Evolutionary conservation across 495 filamentous ascomycete species (phyloP).

Genomic region (Neurospora tetraspora): DNA sequence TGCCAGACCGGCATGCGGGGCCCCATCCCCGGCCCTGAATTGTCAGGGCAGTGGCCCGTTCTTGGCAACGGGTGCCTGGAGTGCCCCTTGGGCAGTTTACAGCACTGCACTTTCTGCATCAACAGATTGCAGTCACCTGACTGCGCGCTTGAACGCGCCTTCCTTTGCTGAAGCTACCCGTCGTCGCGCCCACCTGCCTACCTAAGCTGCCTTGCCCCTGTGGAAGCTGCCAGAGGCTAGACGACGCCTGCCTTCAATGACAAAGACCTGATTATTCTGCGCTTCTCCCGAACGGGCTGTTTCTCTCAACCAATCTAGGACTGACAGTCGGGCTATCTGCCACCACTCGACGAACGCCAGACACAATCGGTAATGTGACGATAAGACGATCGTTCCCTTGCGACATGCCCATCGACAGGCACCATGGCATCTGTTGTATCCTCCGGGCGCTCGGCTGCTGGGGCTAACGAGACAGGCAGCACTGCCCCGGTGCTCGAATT

Average conservation of each 20-base stretch:
- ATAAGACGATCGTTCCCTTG: neutral
- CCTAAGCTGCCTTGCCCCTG: neutral
- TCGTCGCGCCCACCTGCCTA: neutral
- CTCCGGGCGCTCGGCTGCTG: slow-evolving; percentile 3
- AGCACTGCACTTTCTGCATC: neutral
- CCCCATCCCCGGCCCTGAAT: neutral
- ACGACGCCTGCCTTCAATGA: too few species aligned
- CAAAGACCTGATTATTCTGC: neutral
- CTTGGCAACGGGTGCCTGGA: neutral
- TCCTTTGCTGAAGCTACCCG: neutral
- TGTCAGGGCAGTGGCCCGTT: neutral
- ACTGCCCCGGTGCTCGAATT: slow-evolving; percentile 65
- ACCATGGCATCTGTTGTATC: slow-evolving; percentile 13
- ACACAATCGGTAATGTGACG: neutral
- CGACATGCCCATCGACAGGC: slow-evolving; percentile 1
- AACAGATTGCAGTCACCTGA: neutral
- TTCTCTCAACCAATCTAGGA: neutral
- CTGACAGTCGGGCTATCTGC: neutral
- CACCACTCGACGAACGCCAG: slow-evolving; percentile 1
- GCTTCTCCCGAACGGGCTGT: neutral
- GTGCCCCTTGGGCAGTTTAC: neutral
- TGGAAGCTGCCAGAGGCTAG: neutral
- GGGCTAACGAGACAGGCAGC: slow-evolving; percentile 2
- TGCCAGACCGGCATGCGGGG: neutral
- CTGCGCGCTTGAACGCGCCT: neutral